Conservation (phyloP, 371 early-diverging fungal genomes). For the Dichotomocladium elegans region DNA sequence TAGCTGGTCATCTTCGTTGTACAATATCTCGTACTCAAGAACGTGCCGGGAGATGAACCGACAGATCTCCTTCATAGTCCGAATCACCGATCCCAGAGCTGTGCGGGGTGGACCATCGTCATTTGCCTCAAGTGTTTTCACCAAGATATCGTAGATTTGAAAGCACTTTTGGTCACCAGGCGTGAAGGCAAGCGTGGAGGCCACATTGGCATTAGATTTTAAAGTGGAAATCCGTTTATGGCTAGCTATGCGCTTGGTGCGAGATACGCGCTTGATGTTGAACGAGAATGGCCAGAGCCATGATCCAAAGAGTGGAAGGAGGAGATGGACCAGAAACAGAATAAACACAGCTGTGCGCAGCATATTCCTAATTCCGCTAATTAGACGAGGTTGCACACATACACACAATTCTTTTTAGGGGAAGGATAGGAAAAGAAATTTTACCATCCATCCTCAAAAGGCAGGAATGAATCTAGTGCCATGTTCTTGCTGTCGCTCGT, state of each 20-base stretch:
- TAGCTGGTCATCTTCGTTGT: conserved; percentile 10
- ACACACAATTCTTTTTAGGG: not conserved
- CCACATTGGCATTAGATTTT: not conserved
- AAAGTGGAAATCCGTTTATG: conserved; percentile 1
- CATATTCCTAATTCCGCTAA: conserved; percentile 18
- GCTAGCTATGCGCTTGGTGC: conserved; percentile 10
- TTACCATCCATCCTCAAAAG: conserved; percentile 29
- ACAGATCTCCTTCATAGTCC: conserved; percentile 16
- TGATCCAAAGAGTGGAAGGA: conserved; percentile 24
- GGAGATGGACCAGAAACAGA: conserved; percentile 23
- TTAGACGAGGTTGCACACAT: too few relatives aligned
- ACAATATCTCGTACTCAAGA: conserved; percentile 33
- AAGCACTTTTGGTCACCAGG: conserved; percentile 29
- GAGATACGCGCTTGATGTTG: conserved; percentile 26
- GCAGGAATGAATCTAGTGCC: conserved; percentile 12
- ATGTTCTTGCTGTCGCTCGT: not conserved
- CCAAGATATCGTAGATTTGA: conserved; percentile 23
- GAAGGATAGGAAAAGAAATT: not conserved
- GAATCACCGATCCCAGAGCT: not conserved
- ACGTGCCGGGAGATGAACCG: conserved; percentile 29
- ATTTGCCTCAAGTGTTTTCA: conserved; percentile 12
- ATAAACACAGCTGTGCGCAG: conserved; percentile 28
- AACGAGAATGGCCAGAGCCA: conserved; percentile 16
- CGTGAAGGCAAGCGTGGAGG: conserved; percentile 8
- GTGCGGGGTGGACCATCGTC: conserved; percentile 14